phyloP scores from a whole-genome alignment of 257 asterid genomes.

The Euphrasia confusa region DNA sequence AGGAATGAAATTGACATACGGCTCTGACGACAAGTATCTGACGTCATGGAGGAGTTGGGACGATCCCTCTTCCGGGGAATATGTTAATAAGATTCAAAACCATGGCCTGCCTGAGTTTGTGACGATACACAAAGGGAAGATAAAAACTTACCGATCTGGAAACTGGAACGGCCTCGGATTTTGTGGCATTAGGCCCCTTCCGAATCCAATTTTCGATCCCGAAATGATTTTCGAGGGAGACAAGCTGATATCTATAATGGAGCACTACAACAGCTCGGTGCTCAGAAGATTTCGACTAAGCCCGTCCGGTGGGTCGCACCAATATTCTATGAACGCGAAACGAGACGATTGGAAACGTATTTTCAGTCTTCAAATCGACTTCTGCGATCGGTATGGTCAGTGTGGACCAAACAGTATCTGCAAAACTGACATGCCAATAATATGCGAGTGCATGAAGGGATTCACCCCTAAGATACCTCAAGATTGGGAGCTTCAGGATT shows the following conservation, averaged over 20 bases:
- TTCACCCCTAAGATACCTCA: constrained; percentile 12
- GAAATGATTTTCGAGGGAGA: not conserved
- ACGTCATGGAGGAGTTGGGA: constrained; percentile 37
- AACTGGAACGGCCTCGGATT: constrained; percentile 36
- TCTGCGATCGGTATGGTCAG: constrained; percentile 24
- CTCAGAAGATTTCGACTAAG: constrained; percentile 6
- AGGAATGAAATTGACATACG: constrained; percentile 22
- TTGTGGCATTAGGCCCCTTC: constrained; percentile 7
- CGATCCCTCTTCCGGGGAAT: constrained; percentile 42
- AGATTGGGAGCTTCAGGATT: constrained; percentile 32
- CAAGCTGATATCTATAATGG: constrained; percentile 5
- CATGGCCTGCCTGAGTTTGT: constrained; percentile 29
- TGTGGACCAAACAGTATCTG: constrained; percentile 36
- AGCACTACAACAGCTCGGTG: constrained; percentile 20
- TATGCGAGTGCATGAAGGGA: constrained; percentile 31
- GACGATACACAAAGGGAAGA: not conserved
- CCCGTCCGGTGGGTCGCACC: constrained; percentile 6
- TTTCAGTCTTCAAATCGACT: not conserved
- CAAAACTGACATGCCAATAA: not conserved
- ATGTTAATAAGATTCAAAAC: constrained; percentile 18
- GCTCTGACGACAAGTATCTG: constrained; percentile 9
- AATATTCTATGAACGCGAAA: constrained; percentile 20
- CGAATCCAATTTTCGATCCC: not conserved
- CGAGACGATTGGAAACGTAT: constrained; percentile 19
- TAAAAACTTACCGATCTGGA: constrained; percentile 23